phyloP scores from a whole-genome alignment of 306 rosid genomes.

The Delonix regia region DNA sequence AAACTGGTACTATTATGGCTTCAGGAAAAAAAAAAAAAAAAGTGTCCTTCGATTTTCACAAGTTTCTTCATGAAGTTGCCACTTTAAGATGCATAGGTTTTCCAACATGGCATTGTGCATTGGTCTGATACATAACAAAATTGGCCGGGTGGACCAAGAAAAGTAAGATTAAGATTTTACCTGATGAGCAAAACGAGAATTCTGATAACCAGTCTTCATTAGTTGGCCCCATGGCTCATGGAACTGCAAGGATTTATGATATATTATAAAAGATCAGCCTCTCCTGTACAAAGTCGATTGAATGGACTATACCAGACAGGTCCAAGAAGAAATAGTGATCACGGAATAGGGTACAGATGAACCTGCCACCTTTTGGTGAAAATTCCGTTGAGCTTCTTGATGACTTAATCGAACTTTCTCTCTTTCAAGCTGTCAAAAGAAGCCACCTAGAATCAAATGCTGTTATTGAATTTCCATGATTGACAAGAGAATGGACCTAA shows the following conservation, averaged over 20 bases:
- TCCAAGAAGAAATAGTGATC: not conserved
- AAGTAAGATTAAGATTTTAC: slow-evolving; percentile 35
- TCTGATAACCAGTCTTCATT: slow-evolving; percentile 78
- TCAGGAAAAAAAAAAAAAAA: no score
- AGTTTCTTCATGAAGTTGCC: not conserved
- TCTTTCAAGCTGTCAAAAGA: slow-evolving; percentile 43
- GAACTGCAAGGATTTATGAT: slow-evolving; percentile 48
- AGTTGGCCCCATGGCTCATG: slow-evolving; percentile 79
- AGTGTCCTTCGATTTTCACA: not conserved
- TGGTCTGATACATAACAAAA: not conserved
- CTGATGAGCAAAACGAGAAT: slow-evolving; percentile 79
- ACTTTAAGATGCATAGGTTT: not conserved
- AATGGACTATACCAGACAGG: not conserved
- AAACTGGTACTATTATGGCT: not conserved
- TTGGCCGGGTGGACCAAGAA: not conserved
- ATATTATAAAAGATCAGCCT: not conserved
- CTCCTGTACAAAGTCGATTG: not conserved
- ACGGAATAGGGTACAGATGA: not conserved
- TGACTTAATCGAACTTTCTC: slow-evolving; percentile 53
- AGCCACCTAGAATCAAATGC: not conserved
- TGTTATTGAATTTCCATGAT: not conserved
- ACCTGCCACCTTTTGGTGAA: slow-evolving; percentile 53
- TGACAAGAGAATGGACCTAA: not conserved
- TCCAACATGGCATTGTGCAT: not conserved
- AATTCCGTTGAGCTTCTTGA: slow-evolving; percentile 57